Evolutionary conservation across 2,329 filamentous ascomycete genomes (phyloP).

Genomic region (Calycina herbarum): DNA sequence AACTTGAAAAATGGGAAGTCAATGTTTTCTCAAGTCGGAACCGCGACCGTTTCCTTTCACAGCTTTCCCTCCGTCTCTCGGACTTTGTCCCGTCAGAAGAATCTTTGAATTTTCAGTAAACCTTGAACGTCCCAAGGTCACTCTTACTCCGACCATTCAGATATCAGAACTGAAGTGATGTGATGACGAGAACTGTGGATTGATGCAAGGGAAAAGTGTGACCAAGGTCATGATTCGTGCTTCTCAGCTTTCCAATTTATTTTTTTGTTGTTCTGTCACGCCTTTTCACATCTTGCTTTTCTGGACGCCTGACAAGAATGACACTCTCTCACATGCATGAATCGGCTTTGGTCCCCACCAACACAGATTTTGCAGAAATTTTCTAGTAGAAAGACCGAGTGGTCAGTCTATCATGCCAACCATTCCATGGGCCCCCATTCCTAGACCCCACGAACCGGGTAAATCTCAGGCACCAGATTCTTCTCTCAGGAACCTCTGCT

Average conservation of each 20-base stretch:
- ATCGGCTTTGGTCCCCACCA: background rate
- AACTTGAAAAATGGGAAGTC: background rate
- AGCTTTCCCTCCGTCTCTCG: background rate
- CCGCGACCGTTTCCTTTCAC: background rate
- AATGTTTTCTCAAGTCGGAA: background rate
- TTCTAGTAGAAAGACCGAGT: background rate
- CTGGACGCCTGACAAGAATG: background rate
- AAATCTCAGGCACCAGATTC: constrained; percentile 5
- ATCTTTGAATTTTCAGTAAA: background rate
- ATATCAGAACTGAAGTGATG: background rate
- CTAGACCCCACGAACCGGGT: background rate
- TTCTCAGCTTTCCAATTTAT: background rate
- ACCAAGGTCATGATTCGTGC: constrained; percentile 12
- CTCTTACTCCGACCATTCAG: background rate
- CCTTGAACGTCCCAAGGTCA: background rate
- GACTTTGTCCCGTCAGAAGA: background rate
- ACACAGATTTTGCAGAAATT: constrained; percentile 2
- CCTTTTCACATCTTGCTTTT: background rate
- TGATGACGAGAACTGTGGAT: background rate
- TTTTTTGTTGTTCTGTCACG: constrained; percentile 4
- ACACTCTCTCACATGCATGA: background rate
- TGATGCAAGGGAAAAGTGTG: constrained; percentile 14
- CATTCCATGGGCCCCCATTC: background rate
- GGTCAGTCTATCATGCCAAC: background rate
- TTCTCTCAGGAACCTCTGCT: background rate